phyloP scores from a whole-genome alignment of 306 rosid genomes.

The Coriaria nepalensis region DNA sequence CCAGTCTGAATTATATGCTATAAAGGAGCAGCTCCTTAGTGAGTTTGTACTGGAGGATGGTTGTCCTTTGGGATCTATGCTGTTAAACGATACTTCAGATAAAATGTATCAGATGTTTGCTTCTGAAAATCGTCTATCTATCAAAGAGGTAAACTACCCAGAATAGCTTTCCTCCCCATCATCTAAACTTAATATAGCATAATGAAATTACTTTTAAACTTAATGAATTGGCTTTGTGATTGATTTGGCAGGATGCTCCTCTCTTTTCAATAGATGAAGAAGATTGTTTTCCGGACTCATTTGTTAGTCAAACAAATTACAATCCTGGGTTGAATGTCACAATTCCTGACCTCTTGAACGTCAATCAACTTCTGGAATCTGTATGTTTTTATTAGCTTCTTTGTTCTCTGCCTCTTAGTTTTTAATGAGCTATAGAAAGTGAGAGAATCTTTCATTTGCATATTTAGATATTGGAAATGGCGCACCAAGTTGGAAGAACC shows the following conservation, averaged over 20 bases:
- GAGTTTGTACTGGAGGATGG: conserved; percentile 54
- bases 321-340: conserved; percentile 24
- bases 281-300: conserved; percentile 38
- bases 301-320: conserved; percentile 36
- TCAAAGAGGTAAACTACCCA: conserved; percentile 17
- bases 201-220: not conserved
- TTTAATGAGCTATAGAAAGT: not conserved
- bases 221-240: not conserved
- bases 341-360: conserved; percentile 44
- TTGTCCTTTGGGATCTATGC: conserved; percentile 51
- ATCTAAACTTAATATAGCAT: no score
- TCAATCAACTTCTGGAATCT: conserved; percentile 76
- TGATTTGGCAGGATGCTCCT: conserved; percentile 34
- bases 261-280: conserved; percentile 42
- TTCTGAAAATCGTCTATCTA: conserved; percentile 12
- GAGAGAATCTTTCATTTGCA: conserved; percentile 5
- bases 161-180: not conserved
- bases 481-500: conserved; percentile 44
- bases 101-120: conserved; percentile 24
- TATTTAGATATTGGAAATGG: conserved; percentile 56
- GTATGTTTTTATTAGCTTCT: conserved; percentile 35
- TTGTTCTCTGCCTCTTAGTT: conserved; percentile 8
- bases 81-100: conserved; percentile 24
- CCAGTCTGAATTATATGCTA: conserved; percentile 44
- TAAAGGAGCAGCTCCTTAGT: conserved; percentile 45